Percentiles rank a stretch among this genome's conserved stretches.
Conservation (phyloP, 2,329 filamentous ascomycete genomes). For the Tolypocladium endophyticum region DNA sequence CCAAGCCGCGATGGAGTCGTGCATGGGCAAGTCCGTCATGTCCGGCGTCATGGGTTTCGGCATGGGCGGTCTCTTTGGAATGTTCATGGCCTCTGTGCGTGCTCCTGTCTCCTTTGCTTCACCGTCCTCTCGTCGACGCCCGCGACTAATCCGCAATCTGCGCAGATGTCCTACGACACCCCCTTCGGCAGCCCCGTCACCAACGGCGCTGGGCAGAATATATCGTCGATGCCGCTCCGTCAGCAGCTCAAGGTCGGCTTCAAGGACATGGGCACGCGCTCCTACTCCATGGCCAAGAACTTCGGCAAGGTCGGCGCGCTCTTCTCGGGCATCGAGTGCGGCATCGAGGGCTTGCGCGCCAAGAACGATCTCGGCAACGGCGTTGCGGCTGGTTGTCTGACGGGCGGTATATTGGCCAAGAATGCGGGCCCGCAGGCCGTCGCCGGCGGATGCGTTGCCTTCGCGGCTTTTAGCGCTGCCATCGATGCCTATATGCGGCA, state of each 20-base stretch:
- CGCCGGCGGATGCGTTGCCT: constrained; percentile 78
- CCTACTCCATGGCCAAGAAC: constrained; percentile 78
- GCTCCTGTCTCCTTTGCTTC: neutral
- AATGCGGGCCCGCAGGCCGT: constrained; percentile 85
- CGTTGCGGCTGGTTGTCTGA: constrained; percentile 78
- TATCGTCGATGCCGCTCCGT: constrained; percentile 61
- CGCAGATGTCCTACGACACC: constrained; percentile 95
- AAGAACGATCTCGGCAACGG: constrained; percentile 93
- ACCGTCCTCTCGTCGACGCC: too few relatives aligned
- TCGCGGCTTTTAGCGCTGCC: constrained; percentile 83
- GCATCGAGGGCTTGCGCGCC: constrained; percentile 81
- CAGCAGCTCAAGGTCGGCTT: constrained; percentile 80
- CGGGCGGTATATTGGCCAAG: constrained; percentile 77
- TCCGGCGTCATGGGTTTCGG: constrained; percentile 90
- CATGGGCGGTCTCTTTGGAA: constrained; percentile 84
- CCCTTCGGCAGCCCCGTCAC: constrained; percentile 52
- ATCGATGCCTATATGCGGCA: constrained; percentile 88
- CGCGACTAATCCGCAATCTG: neutral
- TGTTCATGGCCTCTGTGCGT: constrained; percentile 94
- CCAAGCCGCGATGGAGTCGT: constrained; percentile 82
- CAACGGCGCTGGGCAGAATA: constrained; percentile 21
- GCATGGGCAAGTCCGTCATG: constrained; percentile 77
- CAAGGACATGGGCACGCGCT: constrained; percentile 86
- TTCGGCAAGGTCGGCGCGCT: constrained; percentile 89
- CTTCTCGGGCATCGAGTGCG: constrained; percentile 89